Conservation (phyloP, 108 stramenopile species). For the Pseudonitzschia pungens region DNA sequence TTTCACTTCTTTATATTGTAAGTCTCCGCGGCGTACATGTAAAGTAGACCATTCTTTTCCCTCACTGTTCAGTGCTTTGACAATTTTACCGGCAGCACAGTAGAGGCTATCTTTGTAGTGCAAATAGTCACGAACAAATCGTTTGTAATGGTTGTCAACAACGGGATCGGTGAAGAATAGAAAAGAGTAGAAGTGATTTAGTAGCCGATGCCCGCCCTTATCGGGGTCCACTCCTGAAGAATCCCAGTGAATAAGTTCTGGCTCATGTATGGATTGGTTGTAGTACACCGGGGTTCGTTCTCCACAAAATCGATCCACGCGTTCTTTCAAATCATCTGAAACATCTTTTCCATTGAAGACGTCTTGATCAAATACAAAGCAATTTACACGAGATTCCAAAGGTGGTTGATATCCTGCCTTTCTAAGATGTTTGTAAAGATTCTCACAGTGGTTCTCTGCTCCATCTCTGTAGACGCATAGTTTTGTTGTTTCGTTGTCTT, state of each 20-base stretch:
- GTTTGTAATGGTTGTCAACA: slow-evolving; percentile 60
- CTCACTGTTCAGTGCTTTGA: slow-evolving; percentile 60
- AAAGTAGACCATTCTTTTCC: slow-evolving; percentile 53
- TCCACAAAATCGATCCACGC: slow-evolving; percentile 55
- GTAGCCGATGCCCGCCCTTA: slow-evolving; percentile 43
- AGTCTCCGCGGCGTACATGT: slow-evolving; percentile 79
- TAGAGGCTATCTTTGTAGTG: slow-evolving; percentile 84
- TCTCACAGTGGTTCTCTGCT: slow-evolving; percentile 35
- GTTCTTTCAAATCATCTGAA: slow-evolving; percentile 35
- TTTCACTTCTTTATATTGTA: slow-evolving; percentile 70
- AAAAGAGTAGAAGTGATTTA: slow-evolving; percentile 85
- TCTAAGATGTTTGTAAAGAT: slow-evolving; percentile 30
- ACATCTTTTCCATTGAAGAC: slow-evolving; percentile 41
- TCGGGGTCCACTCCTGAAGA: slow-evolving; percentile 40
- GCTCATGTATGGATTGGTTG: slow-evolving; percentile 34
- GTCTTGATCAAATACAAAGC: slow-evolving; percentile 65
- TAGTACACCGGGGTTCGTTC: slow-evolving; percentile 45
- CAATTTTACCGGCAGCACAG: slow-evolving; percentile 81
- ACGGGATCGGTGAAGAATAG: slow-evolving; percentile 79
- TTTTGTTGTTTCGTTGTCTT: slow-evolving; percentile 24
- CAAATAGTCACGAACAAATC: slow-evolving; percentile 83
- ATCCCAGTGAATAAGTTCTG: slow-evolving; percentile 77
- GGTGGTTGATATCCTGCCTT: slow-evolving; percentile 38
- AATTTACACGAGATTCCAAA: slow-evolving; percentile 41
- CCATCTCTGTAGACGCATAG: slow-evolving; percentile 26